phyloP scores from a whole-genome alignment of 2,329 filamentous ascomycete species.

The Neofusicoccum sp. region DNA sequence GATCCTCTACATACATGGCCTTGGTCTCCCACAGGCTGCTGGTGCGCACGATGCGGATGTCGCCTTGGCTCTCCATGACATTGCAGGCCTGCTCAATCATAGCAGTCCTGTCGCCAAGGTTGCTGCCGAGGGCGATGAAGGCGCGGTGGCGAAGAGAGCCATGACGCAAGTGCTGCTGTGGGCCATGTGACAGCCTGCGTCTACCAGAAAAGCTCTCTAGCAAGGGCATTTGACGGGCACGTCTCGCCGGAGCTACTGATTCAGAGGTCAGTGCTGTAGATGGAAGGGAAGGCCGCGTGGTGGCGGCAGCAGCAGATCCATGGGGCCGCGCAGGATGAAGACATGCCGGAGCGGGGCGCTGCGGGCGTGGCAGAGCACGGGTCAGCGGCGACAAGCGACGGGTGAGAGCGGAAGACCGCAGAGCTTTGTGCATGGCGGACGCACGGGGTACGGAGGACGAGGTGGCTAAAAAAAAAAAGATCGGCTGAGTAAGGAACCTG shows the following conservation, averaged over 20 bases:
- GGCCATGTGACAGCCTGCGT: neutral
- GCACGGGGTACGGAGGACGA: neutral
- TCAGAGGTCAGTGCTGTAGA: neutral
- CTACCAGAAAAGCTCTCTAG: neutral
- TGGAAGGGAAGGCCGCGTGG: neutral
- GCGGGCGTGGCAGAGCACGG: neutral
- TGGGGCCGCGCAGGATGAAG: neutral
- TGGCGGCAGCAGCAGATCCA: neutral
- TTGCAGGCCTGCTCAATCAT: slow-evolving; percentile 83
- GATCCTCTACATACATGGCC: slow-evolving; percentile 93
- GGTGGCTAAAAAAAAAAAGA: neutral
- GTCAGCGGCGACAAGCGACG: neutral
- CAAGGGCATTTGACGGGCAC: neutral
- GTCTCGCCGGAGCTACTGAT: neutral
- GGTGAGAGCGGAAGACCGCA: neutral
- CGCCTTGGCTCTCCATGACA: slow-evolving; percentile 66
- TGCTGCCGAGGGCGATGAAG: slow-evolving; percentile 89
- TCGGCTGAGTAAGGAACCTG: slow-evolving; percentile 6
- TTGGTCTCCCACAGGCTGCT: slow-evolving; percentile 92
- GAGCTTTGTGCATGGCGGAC: neutral
- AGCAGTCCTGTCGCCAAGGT: slow-evolving; percentile 78
- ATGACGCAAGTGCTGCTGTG: neutral
- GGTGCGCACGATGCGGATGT: slow-evolving; percentile 73
- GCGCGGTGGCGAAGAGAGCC: slow-evolving; percentile 41
- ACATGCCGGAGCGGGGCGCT: neutral